Conservation (phyloP, 2,329 filamentous ascomycete species). For the Diaporthe sp. region DNA sequence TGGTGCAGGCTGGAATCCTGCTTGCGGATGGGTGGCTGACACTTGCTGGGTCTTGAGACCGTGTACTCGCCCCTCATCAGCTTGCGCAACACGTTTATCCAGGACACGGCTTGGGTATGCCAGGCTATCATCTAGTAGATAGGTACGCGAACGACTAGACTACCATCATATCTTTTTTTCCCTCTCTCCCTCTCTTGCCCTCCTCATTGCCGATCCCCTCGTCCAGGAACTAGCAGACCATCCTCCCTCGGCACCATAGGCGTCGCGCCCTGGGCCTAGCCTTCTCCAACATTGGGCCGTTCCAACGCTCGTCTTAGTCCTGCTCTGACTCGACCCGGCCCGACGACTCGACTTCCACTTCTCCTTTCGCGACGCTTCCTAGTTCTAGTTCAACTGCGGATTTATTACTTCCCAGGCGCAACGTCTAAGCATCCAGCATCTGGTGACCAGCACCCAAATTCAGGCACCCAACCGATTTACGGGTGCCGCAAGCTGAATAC, state of each 20-base stretch:
- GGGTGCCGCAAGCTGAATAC: background rate
- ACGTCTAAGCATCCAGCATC: background rate
- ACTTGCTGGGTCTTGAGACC: background rate
- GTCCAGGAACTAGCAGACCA: background rate
- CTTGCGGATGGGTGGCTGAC: background rate
- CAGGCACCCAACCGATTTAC: background rate
- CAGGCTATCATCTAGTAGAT: background rate
- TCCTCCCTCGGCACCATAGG: conserved; percentile 3
- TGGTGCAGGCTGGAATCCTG: background rate
- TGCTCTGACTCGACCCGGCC: conserved; percentile 25
- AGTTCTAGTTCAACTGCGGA: conserved; percentile 2
- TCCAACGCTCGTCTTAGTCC: conserved; percentile 21
- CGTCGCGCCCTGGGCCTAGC: conserved; percentile 19
- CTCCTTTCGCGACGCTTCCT: conserved; percentile 1
- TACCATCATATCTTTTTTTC: background rate
- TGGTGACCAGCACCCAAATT: background rate
- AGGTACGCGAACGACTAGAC: background rate
- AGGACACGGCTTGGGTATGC: background rate
- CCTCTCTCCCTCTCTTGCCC: background rate
- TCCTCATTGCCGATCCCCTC: background rate
- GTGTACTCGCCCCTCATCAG: background rate
- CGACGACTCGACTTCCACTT: background rate
- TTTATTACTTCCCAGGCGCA: background rate
- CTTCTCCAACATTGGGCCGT: conserved; percentile 10
- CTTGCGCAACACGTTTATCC: background rate